Base-by-base conservation (phyloP, 2,329 filamentous ascomycete species). In the Alternaria sp. region DNA sequence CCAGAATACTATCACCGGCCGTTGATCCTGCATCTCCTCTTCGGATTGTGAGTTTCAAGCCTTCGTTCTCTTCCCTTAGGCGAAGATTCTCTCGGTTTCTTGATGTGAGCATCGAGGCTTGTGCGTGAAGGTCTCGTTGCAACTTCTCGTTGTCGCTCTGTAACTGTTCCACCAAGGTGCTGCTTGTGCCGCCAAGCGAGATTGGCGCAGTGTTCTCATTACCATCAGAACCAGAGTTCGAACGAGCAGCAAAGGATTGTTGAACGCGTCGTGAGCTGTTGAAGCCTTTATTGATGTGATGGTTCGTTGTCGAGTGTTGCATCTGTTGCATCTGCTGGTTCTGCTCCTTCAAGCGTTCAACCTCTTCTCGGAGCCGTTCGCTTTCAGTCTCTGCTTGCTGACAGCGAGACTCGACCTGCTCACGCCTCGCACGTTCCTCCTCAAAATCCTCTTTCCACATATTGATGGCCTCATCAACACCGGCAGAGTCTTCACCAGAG, bases 71-170 rank as follows among this genome's bases (percentile, higher is more conserved):
- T 73, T 97, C 92, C 76, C 98, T 96, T 8, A 99, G 83, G 5
- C 93, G 88, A 74, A 98, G 93, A 73, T 97, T 96, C 74, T 99
- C 95, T 26, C 93, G 90, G 72, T 97, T 97, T 24, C 95, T 86
- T 34, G 95, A 98, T 1, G 94, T 97, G 33, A 99, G 85, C 92
- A 99, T 98, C 0, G 93, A 97, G 0, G 93, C 96, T 76, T 99
- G 95, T 3, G 95, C 95, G 61, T 93, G 92, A 29, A 98, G 91
- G 77, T 98, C 93, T 53, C 93, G 90, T 52, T 94, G 88, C 31
- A 99, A 79, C 75, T 97, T 94, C 3, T 92, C 92, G 70, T 97
- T 98, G 72, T 98, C 94, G 72, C 94, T 92, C 51, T 91, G 89
- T 28, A 98, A 81, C 67, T 96, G 90, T 62, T 97, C 92, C n/a